Evolutionary conservation across 2,329 filamentous ascomycete species (phyloP).

Genomic region (Metarhizium robertsii): DNA sequence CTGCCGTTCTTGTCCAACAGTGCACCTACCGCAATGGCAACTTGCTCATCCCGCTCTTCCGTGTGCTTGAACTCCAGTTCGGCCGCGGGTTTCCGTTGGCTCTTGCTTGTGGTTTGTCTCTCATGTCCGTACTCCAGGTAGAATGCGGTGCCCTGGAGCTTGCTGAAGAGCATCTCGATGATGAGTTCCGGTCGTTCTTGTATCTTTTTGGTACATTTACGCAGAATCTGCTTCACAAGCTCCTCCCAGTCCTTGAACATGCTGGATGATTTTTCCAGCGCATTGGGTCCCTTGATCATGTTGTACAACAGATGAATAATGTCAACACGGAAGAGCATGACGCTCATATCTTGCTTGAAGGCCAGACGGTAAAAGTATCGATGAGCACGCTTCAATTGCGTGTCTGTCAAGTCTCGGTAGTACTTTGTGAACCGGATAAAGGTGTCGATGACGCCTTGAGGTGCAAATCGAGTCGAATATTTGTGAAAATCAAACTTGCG

Average conservation of each 20-base stretch:
- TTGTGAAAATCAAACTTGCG: slow-evolving; percentile 89
- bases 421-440: slow-evolving; percentile 73
- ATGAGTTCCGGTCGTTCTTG: slow-evolving; percentile 77
- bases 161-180: slow-evolving; percentile 91
- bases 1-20: slow-evolving; percentile 71
- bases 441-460: slow-evolving; percentile 79
- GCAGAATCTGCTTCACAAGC: slow-evolving; percentile 73
- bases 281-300: slow-evolving; percentile 83
- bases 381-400: slow-evolving; percentile 84
- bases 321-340: slow-evolving; percentile 84
- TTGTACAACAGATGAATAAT: slow-evolving; percentile 81
- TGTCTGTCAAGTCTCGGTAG: slow-evolving; percentile 68
- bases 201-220: slow-evolving; percentile 73
- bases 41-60: slow-evolving; percentile 58
- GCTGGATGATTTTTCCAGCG: slow-evolving; percentile 56
- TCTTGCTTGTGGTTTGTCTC: slow-evolving; percentile 60
- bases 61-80: slow-evolving; percentile 75
- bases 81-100: slow-evolving; percentile 60
- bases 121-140: slow-evolving; percentile 90
- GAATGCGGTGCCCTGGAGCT: slow-evolving; percentile 71
- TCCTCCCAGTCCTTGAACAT: slow-evolving; percentile 87
- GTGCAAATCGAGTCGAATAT: slow-evolving; percentile 72
- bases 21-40: slow-evolving; percentile 71
- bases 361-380: slow-evolving; percentile 89
- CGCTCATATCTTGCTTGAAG: slow-evolving; percentile 87